Evolutionary conservation across 305 asterid genomes (phyloP), one percentile per base, ranked within the genome.

Genomic region (Solanum hybrid): DNA sequence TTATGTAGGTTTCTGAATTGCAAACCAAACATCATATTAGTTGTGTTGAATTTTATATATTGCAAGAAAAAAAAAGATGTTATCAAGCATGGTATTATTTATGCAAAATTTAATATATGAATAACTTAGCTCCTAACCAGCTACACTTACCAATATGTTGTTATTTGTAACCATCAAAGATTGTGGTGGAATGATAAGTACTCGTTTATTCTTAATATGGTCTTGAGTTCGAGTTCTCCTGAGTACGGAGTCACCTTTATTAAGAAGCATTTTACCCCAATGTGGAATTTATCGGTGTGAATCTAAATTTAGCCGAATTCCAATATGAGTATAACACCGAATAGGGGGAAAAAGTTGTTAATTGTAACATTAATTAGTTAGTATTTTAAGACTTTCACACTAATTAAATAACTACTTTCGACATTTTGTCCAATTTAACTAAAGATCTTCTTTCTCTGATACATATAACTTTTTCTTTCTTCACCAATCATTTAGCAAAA

Each of bases 251-350:
- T 56, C 69, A 3, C 69, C 24, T 56, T 17, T 56, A 17, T 56
- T 51, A 51, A 16, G n/a, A 51, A 51, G 10, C 2, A 51, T 51
- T 2, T 17, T 16, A 5, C 1, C 64, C 4, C 4, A 16, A 6
- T 56, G 0, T 17, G 4, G 0, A 56, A 6, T 7, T 56, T 51
- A 51, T 51, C n/a, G 1, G 0, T 2, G 9, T 4, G 10, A 6
- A 51, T 51, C 0, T 51, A 2, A 51, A 51, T 51, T 51, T 51
- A 5, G n/a, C 3, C n/a, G 10, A 0, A 51, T 7, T 51, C 1
- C 4, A 51, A 51, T 51, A 51, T 51, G 66, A 5, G 0, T 51
- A 51, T 51, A 51, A 16, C 4, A 16, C 66, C 8, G 8, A 46
- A 51, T 5, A 51, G 66, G 1, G 22, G 1, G 0, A 17, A 56